Conservation (phyloP, 2,329 filamentous ascomycete genomes). For the Coniochaeta sp. region DNA sequence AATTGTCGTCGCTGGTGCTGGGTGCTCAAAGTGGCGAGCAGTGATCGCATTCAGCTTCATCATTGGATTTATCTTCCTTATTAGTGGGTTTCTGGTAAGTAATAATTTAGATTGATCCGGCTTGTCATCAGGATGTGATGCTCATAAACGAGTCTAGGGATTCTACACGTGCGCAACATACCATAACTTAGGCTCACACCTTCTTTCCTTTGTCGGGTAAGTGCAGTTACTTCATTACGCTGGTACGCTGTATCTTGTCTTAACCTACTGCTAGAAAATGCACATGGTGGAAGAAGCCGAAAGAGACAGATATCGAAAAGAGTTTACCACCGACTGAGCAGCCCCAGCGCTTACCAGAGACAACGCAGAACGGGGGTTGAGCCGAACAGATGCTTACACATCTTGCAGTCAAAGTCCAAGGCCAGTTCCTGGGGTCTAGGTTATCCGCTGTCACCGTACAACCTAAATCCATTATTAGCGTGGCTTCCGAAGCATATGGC, state of each 20-base stretch:
- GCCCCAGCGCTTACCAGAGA: too few species aligned
- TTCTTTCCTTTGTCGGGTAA: background rate
- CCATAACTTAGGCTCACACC: background rate
- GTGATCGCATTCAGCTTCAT: constrained; percentile 5
- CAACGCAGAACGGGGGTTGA: background rate
- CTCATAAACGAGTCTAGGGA: background rate
- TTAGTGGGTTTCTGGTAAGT: constrained; percentile 3
- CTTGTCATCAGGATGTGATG: background rate
- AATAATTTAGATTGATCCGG: background rate
- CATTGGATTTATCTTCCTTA: constrained; percentile 2
- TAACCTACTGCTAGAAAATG: background rate
- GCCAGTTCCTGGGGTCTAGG: too few species aligned
- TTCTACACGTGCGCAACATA: constrained; percentile 3
- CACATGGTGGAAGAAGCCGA: constrained; percentile 5
- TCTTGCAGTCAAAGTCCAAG: too few species aligned
- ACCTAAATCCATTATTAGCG: too few species aligned
- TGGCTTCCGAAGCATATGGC: too few species aligned
- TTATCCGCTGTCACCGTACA: too few species aligned
- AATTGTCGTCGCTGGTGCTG: background rate
- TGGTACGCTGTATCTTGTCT: background rate
- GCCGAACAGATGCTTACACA: background rate
- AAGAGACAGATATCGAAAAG: constrained; percentile 2
- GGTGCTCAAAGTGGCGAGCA: constrained; percentile 2
- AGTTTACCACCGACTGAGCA: background rate
- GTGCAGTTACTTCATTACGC: background rate